Conservation (phyloP, 129 eudicot genomes). For the Kitagawia praeruptora region DNA sequence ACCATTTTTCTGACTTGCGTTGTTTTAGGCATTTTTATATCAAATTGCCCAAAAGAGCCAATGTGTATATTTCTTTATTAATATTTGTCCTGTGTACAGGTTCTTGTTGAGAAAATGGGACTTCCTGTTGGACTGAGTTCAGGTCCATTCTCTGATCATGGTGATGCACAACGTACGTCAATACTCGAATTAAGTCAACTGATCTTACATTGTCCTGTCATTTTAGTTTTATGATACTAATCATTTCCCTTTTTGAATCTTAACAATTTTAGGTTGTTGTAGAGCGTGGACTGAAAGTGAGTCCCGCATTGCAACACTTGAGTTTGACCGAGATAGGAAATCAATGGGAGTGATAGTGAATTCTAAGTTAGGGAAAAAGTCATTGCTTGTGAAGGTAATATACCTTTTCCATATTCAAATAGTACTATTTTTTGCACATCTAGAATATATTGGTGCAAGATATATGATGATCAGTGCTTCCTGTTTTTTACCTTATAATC, state of each 20-base stretch:
- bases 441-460: neutral
- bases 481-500: neutral
- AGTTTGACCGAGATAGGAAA: constrained; percentile 88
- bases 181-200: neutral
- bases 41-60: neutral
- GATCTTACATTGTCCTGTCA: neutral
- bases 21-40: neutral
- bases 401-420: neutral
- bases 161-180: constrained; percentile 37
- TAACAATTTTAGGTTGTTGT: constrained; percentile 38
- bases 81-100: constrained; percentile 27
- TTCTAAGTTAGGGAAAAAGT: constrained; percentile 46
- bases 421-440: neutral
- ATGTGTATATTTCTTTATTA: neutral
- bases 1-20: neutral
- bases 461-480: neutral
- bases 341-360: constrained; percentile 77
- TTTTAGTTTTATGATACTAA: neutral
- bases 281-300: constrained; percentile 37
- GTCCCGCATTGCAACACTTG: constrained; percentile 70
- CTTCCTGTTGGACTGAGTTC: constrained; percentile 44
- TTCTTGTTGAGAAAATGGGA: constrained; percentile 94
- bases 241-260: neutral
- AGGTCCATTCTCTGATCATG: constrained; percentile 23
- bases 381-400: constrained; percentile 75